Conservation (phyloP, 176 grass and related monocot species). For the Triticum aestivum region DNA sequence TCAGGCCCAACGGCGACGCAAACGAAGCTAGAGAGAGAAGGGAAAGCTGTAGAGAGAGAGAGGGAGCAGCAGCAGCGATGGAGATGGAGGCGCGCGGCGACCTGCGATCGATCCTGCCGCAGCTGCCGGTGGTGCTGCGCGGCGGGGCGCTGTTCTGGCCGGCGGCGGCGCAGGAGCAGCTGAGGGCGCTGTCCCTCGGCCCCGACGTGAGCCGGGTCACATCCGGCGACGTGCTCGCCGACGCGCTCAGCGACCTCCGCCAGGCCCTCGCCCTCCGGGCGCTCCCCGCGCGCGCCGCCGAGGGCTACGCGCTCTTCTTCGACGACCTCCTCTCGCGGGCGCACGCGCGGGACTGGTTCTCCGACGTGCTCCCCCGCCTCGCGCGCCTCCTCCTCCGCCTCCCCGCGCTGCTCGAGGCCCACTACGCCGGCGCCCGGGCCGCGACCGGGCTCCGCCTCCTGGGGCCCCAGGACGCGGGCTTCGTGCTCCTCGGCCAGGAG, state of each 20-base stretch:
- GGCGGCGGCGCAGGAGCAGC: conserved; percentile 47
- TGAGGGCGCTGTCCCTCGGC: conserved; percentile 60
- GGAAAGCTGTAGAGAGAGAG: background rate
- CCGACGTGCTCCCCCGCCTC: conserved; percentile 56
- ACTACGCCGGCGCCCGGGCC: conserved; percentile 52
- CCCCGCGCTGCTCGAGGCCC: conserved; percentile 65
- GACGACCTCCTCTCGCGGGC: conserved; percentile 60
- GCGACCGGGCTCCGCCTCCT: conserved; percentile 60
- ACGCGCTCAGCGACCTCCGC: conserved; percentile 69
- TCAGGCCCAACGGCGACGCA: background rate
- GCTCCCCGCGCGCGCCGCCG: conserved; percentile 29
- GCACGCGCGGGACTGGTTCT: conserved; percentile 75
- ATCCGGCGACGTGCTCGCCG: conserved; percentile 83
- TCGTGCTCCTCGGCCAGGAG: conserved; percentile 71
- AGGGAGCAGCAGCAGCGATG: background rate
- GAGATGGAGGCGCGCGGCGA: conserved; percentile 37
- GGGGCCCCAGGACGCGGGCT: conserved; percentile 48
- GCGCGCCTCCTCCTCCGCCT: conserved; percentile 67
- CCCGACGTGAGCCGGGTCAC: conserved; percentile 76
- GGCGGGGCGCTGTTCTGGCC: conserved; percentile 64
- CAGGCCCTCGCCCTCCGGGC: conserved; percentile 44
- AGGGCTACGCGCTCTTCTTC: conserved; percentile 77
- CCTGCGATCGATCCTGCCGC: conserved; percentile 63
- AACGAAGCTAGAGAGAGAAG: background rate
- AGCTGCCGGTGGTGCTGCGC: conserved; percentile 60